Percentiles rank a stretch among this genome's conserved stretches.
Conservation (phyloP, 441 rosid species). For the Gossypium davidsonii region DNA sequence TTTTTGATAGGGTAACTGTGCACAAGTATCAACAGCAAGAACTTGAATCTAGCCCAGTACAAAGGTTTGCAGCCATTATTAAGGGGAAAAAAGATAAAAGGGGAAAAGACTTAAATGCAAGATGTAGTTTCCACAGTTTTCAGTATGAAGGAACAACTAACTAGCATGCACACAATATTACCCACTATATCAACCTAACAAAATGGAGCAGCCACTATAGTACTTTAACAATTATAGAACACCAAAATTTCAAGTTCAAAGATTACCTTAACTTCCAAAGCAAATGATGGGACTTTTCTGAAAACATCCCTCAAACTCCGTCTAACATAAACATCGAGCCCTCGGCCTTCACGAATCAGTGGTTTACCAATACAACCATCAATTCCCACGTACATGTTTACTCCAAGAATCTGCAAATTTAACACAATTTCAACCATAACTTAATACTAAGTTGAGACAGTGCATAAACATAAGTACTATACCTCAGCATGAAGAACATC, state of each 20-base stretch:
- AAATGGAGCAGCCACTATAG: background rate
- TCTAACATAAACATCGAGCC: conserved; percentile 74
- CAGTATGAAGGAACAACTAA: conserved; percentile 6
- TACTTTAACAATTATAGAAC: background rate
- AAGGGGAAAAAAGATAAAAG: background rate
- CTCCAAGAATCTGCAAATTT: conserved; percentile 73
- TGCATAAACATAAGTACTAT: conserved; percentile 25
- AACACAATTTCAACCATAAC: conserved; percentile 13
- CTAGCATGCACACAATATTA: background rate
- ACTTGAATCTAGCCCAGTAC: background rate
- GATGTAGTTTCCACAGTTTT: background rate
- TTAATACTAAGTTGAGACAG: conserved; percentile 7
- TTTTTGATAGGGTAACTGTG: background rate
- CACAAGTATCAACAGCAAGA: background rate
- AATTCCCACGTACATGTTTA: conserved; percentile 94
- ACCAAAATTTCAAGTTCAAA: background rate
- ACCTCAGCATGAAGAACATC: conserved; percentile 98
- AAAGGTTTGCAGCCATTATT: background rate
- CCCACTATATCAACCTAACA: background rate
- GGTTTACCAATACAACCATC: conserved; percentile 79
- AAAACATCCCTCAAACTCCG: conserved; percentile 97
- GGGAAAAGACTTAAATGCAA: background rate
- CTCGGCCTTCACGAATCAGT: conserved; percentile 85
- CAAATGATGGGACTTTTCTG: conserved; percentile 84
- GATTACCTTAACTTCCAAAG: conserved; percentile 84